Conservation (phyloP, 495 filamentous ascomycete genomes). For the Cercophora samala region DNA sequence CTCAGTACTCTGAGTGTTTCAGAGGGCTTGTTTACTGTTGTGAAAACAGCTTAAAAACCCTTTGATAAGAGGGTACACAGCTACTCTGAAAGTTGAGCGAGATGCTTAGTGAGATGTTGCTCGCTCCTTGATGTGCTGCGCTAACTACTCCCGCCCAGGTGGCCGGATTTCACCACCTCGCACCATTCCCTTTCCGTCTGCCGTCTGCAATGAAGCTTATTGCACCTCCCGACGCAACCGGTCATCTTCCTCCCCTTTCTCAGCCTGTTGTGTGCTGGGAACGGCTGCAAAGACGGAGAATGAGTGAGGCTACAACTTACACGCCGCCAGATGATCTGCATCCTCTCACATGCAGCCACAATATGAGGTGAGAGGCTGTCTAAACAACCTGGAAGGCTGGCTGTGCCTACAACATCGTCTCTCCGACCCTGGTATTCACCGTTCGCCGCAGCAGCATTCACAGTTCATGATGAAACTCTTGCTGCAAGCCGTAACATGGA, state of each 20-base stretch:
- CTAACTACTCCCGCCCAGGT: neutral
- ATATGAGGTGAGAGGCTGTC: neutral
- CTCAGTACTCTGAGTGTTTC: neutral
- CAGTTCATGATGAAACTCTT: too few relatives aligned
- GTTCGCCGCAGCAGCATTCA: neutral
- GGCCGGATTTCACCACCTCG: neutral
- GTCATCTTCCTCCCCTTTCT: neutral
- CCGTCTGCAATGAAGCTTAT: neutral
- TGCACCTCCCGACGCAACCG: neutral
- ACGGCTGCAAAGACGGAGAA: neutral
- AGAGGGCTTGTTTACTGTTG: neutral
- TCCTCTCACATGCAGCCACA: neutral
- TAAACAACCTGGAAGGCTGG: neutral
- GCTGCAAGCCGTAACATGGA: too few relatives aligned
- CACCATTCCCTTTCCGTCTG: neutral
- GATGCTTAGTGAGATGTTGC: neutral
- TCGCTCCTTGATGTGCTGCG: neutral
- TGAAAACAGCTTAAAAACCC: neutral
- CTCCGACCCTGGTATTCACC: neutral
- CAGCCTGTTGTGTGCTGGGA: neutral
- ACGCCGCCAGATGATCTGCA: neutral
- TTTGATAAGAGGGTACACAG: neutral
- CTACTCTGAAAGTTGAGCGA: neutral
- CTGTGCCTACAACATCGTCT: neutral
- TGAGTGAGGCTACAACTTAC: neutral